Conservation (phyloP, 176 grass and related monocot species). For the Hsuehochloa calcarea region DNA sequence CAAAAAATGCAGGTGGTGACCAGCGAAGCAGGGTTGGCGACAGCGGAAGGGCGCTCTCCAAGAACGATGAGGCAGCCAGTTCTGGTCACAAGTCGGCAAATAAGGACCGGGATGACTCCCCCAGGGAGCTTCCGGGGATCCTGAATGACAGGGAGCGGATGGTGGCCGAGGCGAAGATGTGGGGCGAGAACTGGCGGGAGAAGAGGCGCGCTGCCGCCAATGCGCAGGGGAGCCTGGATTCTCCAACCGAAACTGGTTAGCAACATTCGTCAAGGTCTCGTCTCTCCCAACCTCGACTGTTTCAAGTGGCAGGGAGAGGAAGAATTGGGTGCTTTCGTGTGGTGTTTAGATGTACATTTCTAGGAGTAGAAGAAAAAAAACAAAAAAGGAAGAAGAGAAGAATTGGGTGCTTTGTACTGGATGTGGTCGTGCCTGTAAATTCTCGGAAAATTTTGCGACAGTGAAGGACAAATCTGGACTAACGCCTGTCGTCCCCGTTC, state of each 20-base stretch:
- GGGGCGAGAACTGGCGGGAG: constrained; percentile 87
- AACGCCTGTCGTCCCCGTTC: background rate
- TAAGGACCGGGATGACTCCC: constrained; percentile 45
- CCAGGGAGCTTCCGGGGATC: constrained; percentile 28
- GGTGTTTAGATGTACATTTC: constrained; percentile 50
- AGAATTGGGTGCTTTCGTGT: constrained; percentile 14
- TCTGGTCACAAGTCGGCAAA: constrained; percentile 37
- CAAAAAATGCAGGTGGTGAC: constrained; percentile 36
- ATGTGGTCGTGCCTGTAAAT: constrained; percentile 51
- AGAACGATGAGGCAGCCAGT: constrained; percentile 23
- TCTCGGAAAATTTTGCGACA: constrained; percentile 52
- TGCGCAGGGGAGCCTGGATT: constrained; percentile 36
- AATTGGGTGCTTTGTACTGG: constrained; percentile 33
- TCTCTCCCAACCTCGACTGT: background rate
- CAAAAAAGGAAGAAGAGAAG: background rate
- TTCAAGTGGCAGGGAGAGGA: constrained; percentile 10
- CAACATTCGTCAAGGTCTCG: background rate
- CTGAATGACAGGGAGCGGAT: constrained; percentile 75
- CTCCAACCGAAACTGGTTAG: constrained; percentile 37
- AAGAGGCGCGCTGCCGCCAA: constrained; percentile 48
- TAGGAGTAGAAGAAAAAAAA: constrained; percentile 9
- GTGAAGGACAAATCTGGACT: constrained; percentile 18
- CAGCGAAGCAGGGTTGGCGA: constrained; percentile 28
- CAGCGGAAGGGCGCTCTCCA: constrained; percentile 30
- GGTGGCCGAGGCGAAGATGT: constrained; percentile 93